Evolutionary conservation across 768 basidiomycete genomes (phyloP).

Genomic region (Lentinus brumalis): DNA sequence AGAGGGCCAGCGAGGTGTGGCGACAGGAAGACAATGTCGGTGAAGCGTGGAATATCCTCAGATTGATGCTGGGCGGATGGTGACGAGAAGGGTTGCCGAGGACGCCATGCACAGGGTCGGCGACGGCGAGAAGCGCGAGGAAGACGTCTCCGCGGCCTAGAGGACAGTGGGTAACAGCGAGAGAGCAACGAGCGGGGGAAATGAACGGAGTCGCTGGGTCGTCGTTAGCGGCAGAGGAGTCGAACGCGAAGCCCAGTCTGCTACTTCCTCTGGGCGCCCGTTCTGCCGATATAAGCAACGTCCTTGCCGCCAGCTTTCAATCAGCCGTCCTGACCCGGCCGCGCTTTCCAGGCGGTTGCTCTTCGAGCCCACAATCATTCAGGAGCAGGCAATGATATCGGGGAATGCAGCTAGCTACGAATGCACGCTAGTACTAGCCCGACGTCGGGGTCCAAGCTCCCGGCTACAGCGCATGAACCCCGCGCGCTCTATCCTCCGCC

Average conservation of each 20-base stretch:
- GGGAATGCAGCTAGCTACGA: not conserved
- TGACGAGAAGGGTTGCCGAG: not conserved
- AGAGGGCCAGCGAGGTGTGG: conserved; percentile 8
- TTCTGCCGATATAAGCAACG: conserved; percentile 20
- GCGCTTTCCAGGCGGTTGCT: not conserved
- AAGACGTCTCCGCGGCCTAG: not conserved
- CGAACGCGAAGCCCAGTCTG: conserved; percentile 17
- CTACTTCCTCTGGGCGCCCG: conserved; percentile 22
- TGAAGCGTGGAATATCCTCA: conserved; percentile 5
- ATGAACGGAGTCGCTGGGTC: conserved; percentile 19
- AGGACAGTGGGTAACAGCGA: conserved; percentile 8
- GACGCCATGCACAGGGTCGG: conserved; percentile 7
- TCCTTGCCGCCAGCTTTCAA: not conserved
- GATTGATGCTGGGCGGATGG: conserved; percentile 9
- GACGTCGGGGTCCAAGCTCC: not conserved
- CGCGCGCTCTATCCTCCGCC: conserved; percentile 4
- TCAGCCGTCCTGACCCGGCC: not conserved
- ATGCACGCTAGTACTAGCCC: conserved; percentile 5
- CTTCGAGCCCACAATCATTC: conserved; percentile 4
- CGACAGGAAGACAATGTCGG: conserved; percentile 5
- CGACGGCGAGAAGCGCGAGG: not conserved
- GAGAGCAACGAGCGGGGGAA: conserved; percentile 18
- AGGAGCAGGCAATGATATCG: conserved; percentile 7
- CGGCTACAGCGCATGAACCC: not conserved
- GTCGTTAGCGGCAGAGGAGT: conserved; percentile 22